phyloP scores from a whole-genome alignment of 768 basidiomycete species.

The Wakefieldia striispora region DNA sequence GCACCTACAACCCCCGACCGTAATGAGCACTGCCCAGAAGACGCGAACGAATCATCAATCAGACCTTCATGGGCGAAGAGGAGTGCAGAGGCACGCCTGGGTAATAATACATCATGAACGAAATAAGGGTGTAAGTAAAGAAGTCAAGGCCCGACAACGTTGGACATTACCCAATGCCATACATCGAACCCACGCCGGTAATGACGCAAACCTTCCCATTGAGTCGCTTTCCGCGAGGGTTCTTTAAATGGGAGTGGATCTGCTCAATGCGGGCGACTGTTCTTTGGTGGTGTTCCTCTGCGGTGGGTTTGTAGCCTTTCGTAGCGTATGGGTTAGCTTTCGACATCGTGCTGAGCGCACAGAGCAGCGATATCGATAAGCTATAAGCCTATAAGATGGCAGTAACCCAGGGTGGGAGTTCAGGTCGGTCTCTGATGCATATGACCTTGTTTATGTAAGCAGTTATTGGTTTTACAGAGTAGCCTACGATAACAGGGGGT shows the following conservation, averaged over 20 bases:
- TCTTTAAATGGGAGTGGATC: constrained; percentile 66
- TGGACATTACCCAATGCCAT: constrained; percentile 76
- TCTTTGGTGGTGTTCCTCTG: constrained; percentile 55
- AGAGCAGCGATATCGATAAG: too few species aligned
- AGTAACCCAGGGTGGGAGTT: too few species aligned
- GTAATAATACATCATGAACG: constrained; percentile 1
- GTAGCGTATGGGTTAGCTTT: constrained; percentile 8
- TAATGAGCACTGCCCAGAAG: constrained; percentile 3
- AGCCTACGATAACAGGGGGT: neutral
- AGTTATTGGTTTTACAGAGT: too few species aligned
- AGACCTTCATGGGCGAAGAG: constrained; percentile 79
- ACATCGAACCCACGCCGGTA: constrained; percentile 83
- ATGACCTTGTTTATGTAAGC: too few species aligned
- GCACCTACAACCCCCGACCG: constrained; percentile 50
- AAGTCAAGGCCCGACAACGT: constrained; percentile 4
- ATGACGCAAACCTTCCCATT: constrained; percentile 81
- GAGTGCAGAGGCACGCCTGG: constrained; percentile 68
- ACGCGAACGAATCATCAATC: constrained; percentile 5
- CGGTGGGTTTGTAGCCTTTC: constrained; percentile 12
- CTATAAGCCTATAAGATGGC: too few species aligned
- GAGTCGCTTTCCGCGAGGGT: constrained; percentile 52
- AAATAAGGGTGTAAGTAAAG: constrained; percentile 12
- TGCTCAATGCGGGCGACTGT: constrained; percentile 65
- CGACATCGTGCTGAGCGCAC: too few species aligned
- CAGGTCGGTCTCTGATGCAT: too few species aligned